A percentile compares a stretch with the other conserved stretches of the same genome.
These are phyloP conservation scores for Aspergillus bertholletiae DNA, from an alignment of 495 filamentous ascomycete species.

Conservation along the genomic window DNA sequence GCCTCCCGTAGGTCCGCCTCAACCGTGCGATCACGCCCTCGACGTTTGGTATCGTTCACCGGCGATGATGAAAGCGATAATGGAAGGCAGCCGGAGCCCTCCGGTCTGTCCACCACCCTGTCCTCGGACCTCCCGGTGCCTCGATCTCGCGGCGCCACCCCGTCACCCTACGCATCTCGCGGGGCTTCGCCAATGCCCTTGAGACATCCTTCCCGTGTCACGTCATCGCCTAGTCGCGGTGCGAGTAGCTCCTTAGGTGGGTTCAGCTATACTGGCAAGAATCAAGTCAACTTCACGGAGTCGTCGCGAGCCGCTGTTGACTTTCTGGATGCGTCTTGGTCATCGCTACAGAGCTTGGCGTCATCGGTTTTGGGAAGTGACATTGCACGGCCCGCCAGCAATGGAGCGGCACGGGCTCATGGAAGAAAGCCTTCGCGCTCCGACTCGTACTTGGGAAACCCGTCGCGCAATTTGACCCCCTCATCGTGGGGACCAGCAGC, in stretches of 20 bases:
- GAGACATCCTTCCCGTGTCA: slow-evolving; percentile 41
- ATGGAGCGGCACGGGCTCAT: slow-evolving; percentile 26
- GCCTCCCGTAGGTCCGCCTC: slow-evolving; percentile 30
- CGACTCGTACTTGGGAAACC: slow-evolving; percentile 36
- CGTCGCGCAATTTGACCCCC: slow-evolving; percentile 32
- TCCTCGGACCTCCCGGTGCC: slow-evolving; percentile 23
- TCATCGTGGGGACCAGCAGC: slow-evolving; percentile 55
- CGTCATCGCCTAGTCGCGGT: slow-evolving; percentile 20
- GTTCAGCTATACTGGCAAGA: slow-evolving; percentile 21
- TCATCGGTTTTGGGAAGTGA: slow-evolving; percentile 51
- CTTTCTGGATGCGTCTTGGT: slow-evolving; percentile 51
- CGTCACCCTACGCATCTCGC: slow-evolving; percentile 43
- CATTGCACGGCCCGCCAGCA: slow-evolving; percentile 28
- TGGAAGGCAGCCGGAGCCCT: slow-evolving; percentile 28
- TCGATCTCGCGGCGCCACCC: slow-evolving; percentile 38
- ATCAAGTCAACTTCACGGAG: slow-evolving; percentile 20
- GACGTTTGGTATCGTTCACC: slow-evolving; percentile 41
- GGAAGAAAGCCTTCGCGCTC: slow-evolving; percentile 43
- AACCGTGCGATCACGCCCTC: slow-evolving; percentile 41
- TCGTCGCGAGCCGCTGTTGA: slow-evolving; percentile 37
- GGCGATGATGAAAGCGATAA: slow-evolving; percentile 35
- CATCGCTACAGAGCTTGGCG: slow-evolving; percentile 51
- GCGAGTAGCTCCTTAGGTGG: slow-evolving; percentile 28
- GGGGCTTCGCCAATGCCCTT: slow-evolving; percentile 46
- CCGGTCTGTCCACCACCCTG: slow-evolving; percentile 29